Evolutionary conservation across 2,329 filamentous ascomycete species (phyloP), one percentile per base, ranked within the genome.

Genomic region (Orbilia ellipsospora): DNA sequence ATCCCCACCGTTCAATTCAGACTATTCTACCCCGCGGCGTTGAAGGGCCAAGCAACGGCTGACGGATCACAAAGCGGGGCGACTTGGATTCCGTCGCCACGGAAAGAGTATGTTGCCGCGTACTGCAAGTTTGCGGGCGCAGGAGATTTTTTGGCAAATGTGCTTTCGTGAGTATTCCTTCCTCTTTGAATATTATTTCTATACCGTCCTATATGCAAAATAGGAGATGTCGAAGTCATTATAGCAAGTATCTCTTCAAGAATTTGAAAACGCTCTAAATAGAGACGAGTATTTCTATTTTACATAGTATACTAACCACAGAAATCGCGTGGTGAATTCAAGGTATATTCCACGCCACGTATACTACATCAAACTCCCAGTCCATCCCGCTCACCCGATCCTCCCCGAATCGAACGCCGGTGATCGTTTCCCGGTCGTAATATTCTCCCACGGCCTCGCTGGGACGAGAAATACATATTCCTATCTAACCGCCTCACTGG

Each of bases 391-490:
- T 80, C 92, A 92, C 10, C 84, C 86, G 2, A 82, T 94, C 6
- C 85, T 89, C 80, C 44, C 64, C 15, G 82, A 83, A 70, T 83
- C 31, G 84, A 68, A 84, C 88, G 23, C 18, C 4, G 56, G 50
- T 0, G 36, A 45, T 16, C 78, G 80, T 80, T 83, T 96, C 91
- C 90, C 92, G 93, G 91, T 92, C 0, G 89, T 93, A 84, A 85
- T 96, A 6, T 73, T 73, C 82, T 95, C 92, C 1, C 93, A 96
- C 81, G 93, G 93, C 0, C 85, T 96, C 0, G 93, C 91, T 44
- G 93, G 93, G 44, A 90, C 88, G 72, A 87, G 92, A 78, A 95
- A 96, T 80, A 89, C 92, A 10, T 96, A 96, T 83, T 94, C 92
- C n/a, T 90, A 94, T 80, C 26, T 84, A 36, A 90, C 87, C n/a